Base-by-base conservation (phyloP, 495 filamentous ascomycete genomes). In the Aspergillus conjunctus region DNA sequence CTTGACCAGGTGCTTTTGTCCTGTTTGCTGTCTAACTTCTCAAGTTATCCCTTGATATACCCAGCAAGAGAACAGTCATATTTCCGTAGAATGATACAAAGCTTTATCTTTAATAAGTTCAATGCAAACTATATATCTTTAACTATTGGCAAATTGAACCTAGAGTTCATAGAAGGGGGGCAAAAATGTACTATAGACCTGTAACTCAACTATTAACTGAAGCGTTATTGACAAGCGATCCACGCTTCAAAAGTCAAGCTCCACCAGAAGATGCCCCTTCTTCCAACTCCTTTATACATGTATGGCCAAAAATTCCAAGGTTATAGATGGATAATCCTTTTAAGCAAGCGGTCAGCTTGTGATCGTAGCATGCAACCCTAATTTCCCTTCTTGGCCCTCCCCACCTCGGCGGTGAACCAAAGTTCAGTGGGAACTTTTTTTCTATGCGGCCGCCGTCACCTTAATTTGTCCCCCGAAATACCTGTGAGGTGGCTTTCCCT, bases 101-200 rank as follows among this genome's bases (percentile, higher is more conserved):
- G 37, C 51, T 48, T 33, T 73, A 79, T 66, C 71, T 80, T 37
- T 65, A 69, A 26, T 54, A 74, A 31, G 64, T 80, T 34, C 73
- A 73, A 21, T 56, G 58, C 15, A 66, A 76, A 31, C 75, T 75
- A 4, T 69, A 30, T 37, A 68, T 11, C 65, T 77, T 31, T 65
- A n/a, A n/a, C n/a, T n/a, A n/a, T 80, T 54, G 77, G 77, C n/a
- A 75, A 74, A 54, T 62, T 80, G 52, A 74, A 76, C 59, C 60
- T 77, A 37, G 73, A 80, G 67, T 69, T 80, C n/a, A 70, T 73
- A 33, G 68, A 74, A 60, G 67, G 75, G 70, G 10, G 72, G 72
- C 51, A 65, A 68, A 33, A 57, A 60, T 14, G 72, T 80, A 57
- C 68, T 2, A 26, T 26, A 26, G 2, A n/a, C 26, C 26, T 26